phyloP scores from a whole-genome alignment of 306 rosid genomes.

The Alnus rubra region DNA sequence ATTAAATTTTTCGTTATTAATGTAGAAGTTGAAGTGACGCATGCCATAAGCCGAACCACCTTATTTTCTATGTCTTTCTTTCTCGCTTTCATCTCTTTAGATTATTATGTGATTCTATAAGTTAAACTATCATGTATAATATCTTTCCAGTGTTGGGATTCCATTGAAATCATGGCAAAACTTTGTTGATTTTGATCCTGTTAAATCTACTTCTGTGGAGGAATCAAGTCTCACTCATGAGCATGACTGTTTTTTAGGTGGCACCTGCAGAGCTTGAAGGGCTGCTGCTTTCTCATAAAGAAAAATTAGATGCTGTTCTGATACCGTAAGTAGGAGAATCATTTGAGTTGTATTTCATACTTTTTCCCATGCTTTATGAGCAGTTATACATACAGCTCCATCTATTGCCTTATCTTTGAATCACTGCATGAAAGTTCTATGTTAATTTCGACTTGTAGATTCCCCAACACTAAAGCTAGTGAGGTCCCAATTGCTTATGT shows the following conservation, averaged over 20 bases:
- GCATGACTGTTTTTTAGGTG: constrained; percentile 30
- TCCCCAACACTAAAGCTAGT: constrained; percentile 52
- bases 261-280: constrained; percentile 62
- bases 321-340: constrained; percentile 39
- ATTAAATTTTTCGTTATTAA: too few species aligned
- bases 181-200: background rate
- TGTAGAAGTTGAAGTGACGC: too few species aligned
- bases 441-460: constrained; percentile 34
- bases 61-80: too few species aligned
- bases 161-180: background rate
- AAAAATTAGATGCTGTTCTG: constrained; percentile 48
- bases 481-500: constrained; percentile 58
- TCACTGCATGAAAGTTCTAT: background rate
- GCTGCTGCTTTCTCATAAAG: constrained; percentile 42
- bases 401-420: background rate
- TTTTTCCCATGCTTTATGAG: background rate
- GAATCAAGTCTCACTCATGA: background rate
- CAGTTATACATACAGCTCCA: background rate
- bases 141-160: background rate
- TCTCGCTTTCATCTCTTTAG: too few species aligned
- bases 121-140: background rate
- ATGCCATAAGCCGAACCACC: too few species aligned
- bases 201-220: background rate
- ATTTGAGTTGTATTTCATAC: background rate
- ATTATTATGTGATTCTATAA: too few species aligned